Conservation (phyloP, 169 alveolate genomes). For the Babesia caballi region DNA sequence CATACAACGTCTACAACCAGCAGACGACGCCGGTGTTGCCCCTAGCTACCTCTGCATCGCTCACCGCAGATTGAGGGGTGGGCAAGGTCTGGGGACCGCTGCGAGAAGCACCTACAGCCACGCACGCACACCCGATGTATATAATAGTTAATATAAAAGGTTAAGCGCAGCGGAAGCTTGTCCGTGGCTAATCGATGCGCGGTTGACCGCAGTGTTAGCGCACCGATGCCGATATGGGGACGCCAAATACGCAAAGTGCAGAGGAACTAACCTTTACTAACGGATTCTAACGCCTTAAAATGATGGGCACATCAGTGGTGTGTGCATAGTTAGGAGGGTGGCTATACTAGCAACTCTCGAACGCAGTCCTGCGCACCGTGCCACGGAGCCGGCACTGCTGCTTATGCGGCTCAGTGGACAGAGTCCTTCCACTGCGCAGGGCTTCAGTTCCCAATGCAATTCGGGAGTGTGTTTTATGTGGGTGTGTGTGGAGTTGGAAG, state of each 20-base stretch:
- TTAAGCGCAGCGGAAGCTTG: no score
- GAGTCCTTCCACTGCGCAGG: background rate
- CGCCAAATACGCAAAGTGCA: background rate
- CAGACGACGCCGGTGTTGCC: conserved; percentile 55
- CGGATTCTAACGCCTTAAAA: background rate
- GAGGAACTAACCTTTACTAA: no score
- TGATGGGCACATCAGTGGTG: background rate
- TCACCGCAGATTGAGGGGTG: conserved; percentile 28
- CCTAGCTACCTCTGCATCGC: conserved; percentile 14
- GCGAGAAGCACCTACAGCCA: background rate
- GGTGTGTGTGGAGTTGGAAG: background rate
- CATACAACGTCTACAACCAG: conserved; percentile 50
- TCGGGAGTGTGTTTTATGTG: background rate
- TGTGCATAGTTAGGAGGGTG: background rate
- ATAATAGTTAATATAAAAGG: no score
- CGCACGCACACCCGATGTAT: no score
- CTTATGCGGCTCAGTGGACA: background rate
- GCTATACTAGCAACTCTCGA: background rate
- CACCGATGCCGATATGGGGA: conserved; percentile 4
- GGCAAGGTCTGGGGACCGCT: background rate
- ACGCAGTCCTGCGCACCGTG: background rate
- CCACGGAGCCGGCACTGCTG: conserved; percentile 18
- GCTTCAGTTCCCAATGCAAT: background rate
- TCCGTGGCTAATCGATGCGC: no score
- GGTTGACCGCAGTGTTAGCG: no score